Percentiles rank a stretch among this genome's conserved stretches.
Evolutionary conservation across 1,284 basidiomycete genomes (phyloP).

Genomic region (Veloboletus limbatus): DNA sequence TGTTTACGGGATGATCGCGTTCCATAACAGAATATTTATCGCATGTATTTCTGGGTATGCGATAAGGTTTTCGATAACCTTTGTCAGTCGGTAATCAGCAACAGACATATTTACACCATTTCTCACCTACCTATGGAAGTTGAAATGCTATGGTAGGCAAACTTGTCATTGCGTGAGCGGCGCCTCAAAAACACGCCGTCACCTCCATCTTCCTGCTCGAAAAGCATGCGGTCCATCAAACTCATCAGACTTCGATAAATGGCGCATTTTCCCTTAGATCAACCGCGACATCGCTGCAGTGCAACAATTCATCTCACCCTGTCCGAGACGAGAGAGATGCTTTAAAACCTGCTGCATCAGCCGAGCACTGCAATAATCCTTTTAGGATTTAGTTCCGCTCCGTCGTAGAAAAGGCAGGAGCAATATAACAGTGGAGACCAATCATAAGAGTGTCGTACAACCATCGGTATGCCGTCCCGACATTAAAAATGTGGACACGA

Average conservation of each 20-base stretch:
- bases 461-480: conserved; percentile 27
- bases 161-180: conserved; percentile 8
- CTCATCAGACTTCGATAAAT: conserved; percentile 21
- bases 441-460: conserved; percentile 9
- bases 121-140: conserved; percentile 7
- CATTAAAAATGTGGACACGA: conserved; percentile 16
- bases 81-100: conserved; percentile 26
- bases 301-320: too few relatives aligned
- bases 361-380: conserved; percentile 3
- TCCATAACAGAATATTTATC: conserved; percentile 1
- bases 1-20: conserved; percentile 69
- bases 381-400: conserved; percentile 16
- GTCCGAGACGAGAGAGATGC: too few relatives aligned
- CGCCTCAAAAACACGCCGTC: conserved; percentile 9
- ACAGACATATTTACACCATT: conserved; percentile 11
- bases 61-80: conserved; percentile 42
- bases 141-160: conserved; percentile 12
- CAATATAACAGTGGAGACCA: conserved; percentile 3
- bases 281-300: conserved; percentile 21
- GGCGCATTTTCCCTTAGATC: conserved; percentile 20
- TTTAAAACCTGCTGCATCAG: conserved; percentile 4
- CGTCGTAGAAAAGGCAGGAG: conserved; percentile 5
- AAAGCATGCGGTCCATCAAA: conserved; percentile 23
- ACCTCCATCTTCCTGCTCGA: conserved; percentile 21
- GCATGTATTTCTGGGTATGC: conserved; percentile 23